A percentile compares a stretch with the other conserved stretches of the same genome.
Evolutionary conservation across 1,284 basidiomycete genomes (phyloP).

Genomic region (Apiotrichum akiyoshidainum): DNA sequence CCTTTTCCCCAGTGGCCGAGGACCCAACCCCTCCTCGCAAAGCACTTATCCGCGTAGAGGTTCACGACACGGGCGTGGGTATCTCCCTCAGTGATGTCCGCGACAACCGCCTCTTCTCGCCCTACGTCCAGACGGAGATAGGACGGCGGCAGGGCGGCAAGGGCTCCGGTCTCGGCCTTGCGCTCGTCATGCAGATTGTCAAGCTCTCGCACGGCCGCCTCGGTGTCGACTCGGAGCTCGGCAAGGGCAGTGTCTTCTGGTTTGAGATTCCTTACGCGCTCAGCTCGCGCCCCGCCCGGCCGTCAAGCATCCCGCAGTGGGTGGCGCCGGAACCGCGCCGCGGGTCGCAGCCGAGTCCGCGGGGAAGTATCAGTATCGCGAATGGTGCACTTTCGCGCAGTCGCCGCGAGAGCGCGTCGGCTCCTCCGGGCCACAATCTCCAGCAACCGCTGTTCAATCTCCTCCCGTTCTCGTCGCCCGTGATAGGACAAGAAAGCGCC

Average conservation of each 20-base stretch:
- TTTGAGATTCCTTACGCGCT: conserved; percentile 8
- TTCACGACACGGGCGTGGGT: conserved; percentile 74
- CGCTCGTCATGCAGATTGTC: conserved; percentile 83
- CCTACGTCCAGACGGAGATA: conserved; percentile 52
- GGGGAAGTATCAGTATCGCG: conserved; percentile 1
- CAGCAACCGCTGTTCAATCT: not conserved
- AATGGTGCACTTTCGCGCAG: not conserved
- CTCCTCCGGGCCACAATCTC: not conserved
- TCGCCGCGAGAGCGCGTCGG: too few species aligned
- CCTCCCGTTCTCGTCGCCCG: too few species aligned
- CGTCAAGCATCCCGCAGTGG: not conserved
- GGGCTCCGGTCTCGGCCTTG: conserved; percentile 78
- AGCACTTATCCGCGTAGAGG: conserved; percentile 68
- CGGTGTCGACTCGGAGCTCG: conserved; percentile 54
- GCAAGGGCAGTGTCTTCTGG: conserved; percentile 48
- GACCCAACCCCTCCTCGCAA: not conserved
- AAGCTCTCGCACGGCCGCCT: conserved; percentile 74
- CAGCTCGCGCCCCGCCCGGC: not conserved
- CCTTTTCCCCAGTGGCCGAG: not conserved
- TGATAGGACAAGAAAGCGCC: too few species aligned
- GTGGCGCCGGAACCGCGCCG: not conserved
- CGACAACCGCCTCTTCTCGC: conserved; percentile 52
- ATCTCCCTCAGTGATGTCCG: conserved; percentile 68
- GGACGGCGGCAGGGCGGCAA: conserved; percentile 79
- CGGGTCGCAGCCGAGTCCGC: not conserved